phyloP scores from a whole-genome alignment of 1,284 basidiomycete genomes.

The Sanghuangporus baumii region DNA sequence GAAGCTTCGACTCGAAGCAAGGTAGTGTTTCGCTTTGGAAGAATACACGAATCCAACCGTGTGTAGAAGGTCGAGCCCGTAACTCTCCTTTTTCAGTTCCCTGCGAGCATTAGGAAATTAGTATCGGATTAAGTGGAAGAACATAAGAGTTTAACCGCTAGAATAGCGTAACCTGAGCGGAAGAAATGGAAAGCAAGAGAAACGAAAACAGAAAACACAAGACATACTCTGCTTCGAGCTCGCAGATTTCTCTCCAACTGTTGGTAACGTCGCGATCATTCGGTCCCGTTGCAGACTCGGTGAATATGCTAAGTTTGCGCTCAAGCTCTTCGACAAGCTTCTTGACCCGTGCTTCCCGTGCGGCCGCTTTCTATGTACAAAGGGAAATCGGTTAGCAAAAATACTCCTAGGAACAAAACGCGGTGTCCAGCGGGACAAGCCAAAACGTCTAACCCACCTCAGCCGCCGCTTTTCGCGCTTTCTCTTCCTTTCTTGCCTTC shows the following conservation, averaged over 20 bases:
- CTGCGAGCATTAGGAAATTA: constrained; percentile 31
- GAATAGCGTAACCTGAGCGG: neutral
- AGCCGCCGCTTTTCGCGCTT: constrained; percentile 57
- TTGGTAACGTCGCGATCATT: constrained; percentile 63
- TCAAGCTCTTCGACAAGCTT: constrained; percentile 82
- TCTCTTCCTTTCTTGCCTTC: constrained; percentile 74
- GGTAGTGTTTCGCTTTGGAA: constrained; percentile 76
- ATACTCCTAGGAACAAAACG: neutral
- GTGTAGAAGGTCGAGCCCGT: constrained; percentile 89
- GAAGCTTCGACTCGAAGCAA: constrained; percentile 74
- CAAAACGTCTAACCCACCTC: constrained; percentile 45
- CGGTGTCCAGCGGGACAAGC: neutral
- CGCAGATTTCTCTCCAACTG: constrained; percentile 75
- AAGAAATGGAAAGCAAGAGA: neutral
- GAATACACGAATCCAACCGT: constrained; percentile 89
- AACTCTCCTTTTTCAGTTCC: constrained; percentile 86
- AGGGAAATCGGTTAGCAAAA: neutral
- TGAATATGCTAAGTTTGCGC: constrained; percentile 88
- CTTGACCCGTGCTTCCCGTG: constrained; percentile 72
- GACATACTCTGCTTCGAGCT: constrained; percentile 77
- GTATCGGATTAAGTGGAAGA: neutral
- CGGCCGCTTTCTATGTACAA: constrained; percentile 64
- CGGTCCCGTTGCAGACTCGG: constrained; percentile 80
- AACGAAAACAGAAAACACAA: constrained; percentile 5
- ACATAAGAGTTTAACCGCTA: neutral